Conservation (phyloP, 2,329 filamentous ascomycete genomes). For the Stagonosporopsis rhizophila region DNA sequence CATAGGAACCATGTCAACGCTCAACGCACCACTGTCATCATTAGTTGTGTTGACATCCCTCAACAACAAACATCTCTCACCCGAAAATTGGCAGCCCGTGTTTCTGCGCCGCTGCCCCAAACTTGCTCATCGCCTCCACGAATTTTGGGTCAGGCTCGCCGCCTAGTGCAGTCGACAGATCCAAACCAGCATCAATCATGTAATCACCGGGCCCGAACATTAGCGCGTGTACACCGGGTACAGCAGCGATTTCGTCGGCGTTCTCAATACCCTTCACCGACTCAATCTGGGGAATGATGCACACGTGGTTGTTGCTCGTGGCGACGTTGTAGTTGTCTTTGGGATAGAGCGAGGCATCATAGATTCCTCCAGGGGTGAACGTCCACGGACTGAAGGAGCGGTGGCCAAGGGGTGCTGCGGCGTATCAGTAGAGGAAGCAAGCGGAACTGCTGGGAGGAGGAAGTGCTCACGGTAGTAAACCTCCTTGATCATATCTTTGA, state of each 20-base stretch:
- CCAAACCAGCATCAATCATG: conserved; percentile 36
- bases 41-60: conserved; percentile 2
- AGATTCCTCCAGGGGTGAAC: conserved; percentile 31
- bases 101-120: conserved; percentile 31
- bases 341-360: conserved; percentile 27
- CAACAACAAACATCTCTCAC: conserved; percentile 8
- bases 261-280: conserved; percentile 36
- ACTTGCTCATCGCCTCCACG: conserved; percentile 28
- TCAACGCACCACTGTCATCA: conserved; percentile 25
- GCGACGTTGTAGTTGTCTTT: conserved; percentile 34
- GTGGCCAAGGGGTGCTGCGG: conserved; percentile 25
- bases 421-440: background rate
- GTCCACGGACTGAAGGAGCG: conserved; percentile 39
- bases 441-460: background rate
- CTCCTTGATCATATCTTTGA: conserved; percentile 33
- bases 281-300: conserved; percentile 38
- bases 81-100: conserved; percentile 33
- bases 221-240: conserved; percentile 31
- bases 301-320: conserved; percentile 36
- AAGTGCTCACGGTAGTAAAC: conserved; percentile 28
- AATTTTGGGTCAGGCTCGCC: conserved; percentile 30
- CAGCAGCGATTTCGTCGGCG: conserved; percentile 36
- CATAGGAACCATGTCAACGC: conserved; percentile 28
- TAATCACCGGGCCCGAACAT: conserved; percentile 39
- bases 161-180: conserved; percentile 19